These are phyloP conservation scores for Lipomyces sp. DNA, from an alignment of 805 yeast genomes.

Conservation along the genomic window DNA sequence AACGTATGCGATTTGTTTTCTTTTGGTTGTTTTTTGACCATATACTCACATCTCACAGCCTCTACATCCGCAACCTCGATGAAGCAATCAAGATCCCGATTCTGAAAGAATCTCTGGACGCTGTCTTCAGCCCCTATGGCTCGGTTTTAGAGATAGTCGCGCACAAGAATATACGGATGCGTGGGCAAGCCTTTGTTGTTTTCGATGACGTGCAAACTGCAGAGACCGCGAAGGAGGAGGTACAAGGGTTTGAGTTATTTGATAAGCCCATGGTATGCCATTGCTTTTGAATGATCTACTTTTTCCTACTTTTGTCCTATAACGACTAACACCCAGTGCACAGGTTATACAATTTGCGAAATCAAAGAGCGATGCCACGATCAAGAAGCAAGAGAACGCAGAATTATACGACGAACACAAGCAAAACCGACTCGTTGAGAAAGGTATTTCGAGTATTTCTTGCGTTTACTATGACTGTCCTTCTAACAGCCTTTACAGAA, in stretches of 20 bases:
- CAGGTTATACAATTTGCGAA: constrained; percentile 43
- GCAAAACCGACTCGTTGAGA: constrained; percentile 19
- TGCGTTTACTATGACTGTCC: no score
- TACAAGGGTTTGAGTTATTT: constrained; percentile 39
- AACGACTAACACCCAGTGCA: not conserved
- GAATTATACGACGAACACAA: constrained; percentile 33
- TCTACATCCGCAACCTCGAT: constrained; percentile 71
- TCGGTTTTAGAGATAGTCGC: constrained; percentile 52
- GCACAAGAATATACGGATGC: constrained; percentile 58
- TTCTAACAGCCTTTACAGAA: no score
- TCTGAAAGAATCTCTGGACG: constrained; percentile 45
- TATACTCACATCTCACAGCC: constrained; percentile 13
- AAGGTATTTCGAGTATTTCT: constrained; percentile 11
- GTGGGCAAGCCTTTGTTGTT: constrained; percentile 81
- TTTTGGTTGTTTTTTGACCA: not conserved
- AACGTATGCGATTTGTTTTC: not conserved
- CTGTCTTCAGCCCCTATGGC: constrained; percentile 48
- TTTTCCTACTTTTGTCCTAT: not conserved
- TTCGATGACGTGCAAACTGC: constrained; percentile 48
- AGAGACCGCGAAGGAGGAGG: constrained; percentile 43
- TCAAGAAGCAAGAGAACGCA: constrained; percentile 27
- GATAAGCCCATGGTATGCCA: constrained; percentile 46
- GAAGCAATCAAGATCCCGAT: constrained; percentile 59
- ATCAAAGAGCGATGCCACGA: constrained; percentile 45
- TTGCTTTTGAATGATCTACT: not conserved